A percentile compares a stretch with the other conserved stretches of the same genome.
phyloP scores from a whole-genome alignment of 1,284 basidiomycete genomes.

The Fistulina hepatica region DNA sequence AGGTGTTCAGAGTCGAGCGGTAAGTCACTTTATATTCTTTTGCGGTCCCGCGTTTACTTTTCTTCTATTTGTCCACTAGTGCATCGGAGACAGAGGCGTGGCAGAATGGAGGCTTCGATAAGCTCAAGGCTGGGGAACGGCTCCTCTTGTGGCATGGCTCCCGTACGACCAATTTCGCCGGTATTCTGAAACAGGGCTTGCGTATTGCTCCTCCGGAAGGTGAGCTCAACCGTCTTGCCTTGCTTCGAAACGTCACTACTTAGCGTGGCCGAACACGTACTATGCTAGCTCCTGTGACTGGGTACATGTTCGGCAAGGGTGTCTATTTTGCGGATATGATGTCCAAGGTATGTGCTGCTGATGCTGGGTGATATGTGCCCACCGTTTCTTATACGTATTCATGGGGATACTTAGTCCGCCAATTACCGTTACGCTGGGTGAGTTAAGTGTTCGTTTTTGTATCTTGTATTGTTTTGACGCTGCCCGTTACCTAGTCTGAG shows the following conservation, averaged over 20 bases:
- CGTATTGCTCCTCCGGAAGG: conserved; percentile 62
- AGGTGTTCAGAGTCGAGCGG: conserved; percentile 51
- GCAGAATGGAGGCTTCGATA: conserved; percentile 35
- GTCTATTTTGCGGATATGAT: conserved; percentile 63
- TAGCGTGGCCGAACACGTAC: neutral
- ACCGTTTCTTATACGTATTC: neutral
- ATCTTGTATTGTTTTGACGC: neutral
- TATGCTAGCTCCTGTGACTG: conserved; percentile 41
- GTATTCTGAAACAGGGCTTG: conserved; percentile 55
- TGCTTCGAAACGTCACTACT: neutral
- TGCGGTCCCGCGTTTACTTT: neutral
- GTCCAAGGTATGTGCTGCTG: conserved; percentile 34
- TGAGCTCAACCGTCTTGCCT: conserved; percentile 16
- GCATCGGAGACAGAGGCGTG: conserved; percentile 42
- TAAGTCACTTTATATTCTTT: conserved; percentile 16
- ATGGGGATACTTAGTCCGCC: conserved; percentile 32
- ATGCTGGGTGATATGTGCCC: neutral
- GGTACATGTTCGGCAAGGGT: conserved; percentile 61
- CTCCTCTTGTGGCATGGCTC: conserved; percentile 60
- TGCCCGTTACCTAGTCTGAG: conserved; percentile 30
- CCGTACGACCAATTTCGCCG: conserved; percentile 53
- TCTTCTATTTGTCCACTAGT: conserved; percentile 18
- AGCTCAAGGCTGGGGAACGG: conserved; percentile 38
- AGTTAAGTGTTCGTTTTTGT: conserved; percentile 14
- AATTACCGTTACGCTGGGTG: conserved; percentile 47